Base-by-base conservation (phyloP, 225 moss, liverwort and hornwort genomes). In the Takakia lepidozioides region DNA sequence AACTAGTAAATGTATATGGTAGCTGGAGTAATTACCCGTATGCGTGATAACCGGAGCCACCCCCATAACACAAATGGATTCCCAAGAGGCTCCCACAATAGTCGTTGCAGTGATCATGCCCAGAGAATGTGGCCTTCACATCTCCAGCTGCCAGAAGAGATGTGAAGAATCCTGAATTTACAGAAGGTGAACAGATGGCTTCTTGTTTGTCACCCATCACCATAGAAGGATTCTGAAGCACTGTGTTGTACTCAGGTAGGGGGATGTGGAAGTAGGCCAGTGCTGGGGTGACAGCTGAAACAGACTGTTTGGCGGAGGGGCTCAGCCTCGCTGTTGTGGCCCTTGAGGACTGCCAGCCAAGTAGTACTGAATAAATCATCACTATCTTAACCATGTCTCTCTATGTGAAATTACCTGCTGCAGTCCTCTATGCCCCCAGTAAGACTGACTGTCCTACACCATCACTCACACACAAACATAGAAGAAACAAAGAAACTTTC, bases 21-120 rank as follows among this genome's bases (percentile, higher is more conserved):
- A 46, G 45, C 20, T 8, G 27, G 15, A 41, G 18, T 26, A 62
- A 53, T 26, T 43, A 79, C 79, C 95, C 95, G 65, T 98, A 98
- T 17, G 73, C 84, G 52, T 98, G 90, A 49, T 98, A 98, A 55
- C 95, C 95, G 48, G 84, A 71, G 58, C 95, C 95, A 59, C 95
- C 95, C 13, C 80, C 91, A 53, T 87, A 98, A 59, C 95, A 98
- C 34, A 98, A 65, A 18, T 83, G 57, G 51, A 98, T 80, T n/a
- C 85, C 95, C 66, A 98, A 79, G 35, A 87, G 50, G 46, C 53
- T 72, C 44, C 91, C 87, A 61, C 95, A 98, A 55, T 87, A 98
- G 56, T 91, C 95, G 55, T 98, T 98, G 58, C 90, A 65, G 66
- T 98, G 95, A 72, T 98, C 95, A 49, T 98, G 95, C 15, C 95